Percentiles rank a stretch among this genome's conserved stretches.
Conservation (phyloP, 176 grass and related monocot species). For the Musa beccarii region DNA sequence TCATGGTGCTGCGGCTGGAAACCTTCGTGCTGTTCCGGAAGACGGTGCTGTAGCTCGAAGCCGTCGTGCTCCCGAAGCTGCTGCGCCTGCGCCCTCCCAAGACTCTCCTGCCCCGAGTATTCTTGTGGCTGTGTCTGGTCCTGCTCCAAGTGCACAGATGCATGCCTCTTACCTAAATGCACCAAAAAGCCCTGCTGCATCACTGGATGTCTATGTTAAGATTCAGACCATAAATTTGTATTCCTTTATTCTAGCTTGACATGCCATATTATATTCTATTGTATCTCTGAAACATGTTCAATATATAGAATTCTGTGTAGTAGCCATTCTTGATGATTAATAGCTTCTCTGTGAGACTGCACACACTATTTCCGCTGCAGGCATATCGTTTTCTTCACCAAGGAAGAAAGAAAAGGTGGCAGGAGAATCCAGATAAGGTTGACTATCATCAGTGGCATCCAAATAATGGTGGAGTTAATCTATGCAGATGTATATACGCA, state of each 20-base stretch:
- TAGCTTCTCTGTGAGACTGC: no score
- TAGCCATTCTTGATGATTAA: no score
- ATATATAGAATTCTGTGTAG: not conserved
- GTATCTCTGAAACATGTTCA: constrained; percentile 1
- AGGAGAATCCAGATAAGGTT: no score
- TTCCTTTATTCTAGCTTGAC: not conserved
- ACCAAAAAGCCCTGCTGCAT: constrained; percentile 2
- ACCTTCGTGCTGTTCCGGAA: not conserved
- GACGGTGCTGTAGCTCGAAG: not conserved
- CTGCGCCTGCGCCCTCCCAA: constrained; percentile 9
- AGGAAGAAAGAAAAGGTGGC: no score
- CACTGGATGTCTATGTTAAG: constrained; percentile 14
- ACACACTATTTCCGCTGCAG: no score
- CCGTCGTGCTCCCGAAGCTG: not conserved
- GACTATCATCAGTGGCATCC: no score
- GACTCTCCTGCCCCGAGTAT: constrained; percentile 1
- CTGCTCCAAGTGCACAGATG: constrained; percentile 9
- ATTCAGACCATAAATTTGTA: not conserved
- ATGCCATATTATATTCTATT: constrained; percentile 1
- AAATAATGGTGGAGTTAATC: no score
- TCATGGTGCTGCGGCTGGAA: constrained; percentile 7
- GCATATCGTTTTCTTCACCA: no score
- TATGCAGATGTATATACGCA: no score
- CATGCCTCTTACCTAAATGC: not conserved
- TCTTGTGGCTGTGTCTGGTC: constrained; percentile 24